Percentiles rank a stretch among this genome's conserved stretches.
Conservation (phyloP, 768 basidiomycete species). For the Psilocybe tampanensis region DNA sequence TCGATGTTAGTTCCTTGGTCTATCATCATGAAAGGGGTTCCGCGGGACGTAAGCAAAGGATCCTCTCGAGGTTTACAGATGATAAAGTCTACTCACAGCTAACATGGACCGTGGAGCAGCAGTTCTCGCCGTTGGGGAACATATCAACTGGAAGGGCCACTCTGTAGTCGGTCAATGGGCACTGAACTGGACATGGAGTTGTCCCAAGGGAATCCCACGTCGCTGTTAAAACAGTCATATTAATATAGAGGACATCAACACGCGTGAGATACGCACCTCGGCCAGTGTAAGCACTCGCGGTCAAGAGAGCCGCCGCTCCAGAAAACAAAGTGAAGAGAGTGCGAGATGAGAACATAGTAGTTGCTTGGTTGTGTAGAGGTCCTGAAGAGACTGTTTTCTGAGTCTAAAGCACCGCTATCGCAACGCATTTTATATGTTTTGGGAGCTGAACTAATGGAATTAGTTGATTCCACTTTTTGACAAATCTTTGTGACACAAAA, state of each 20-base stretch:
- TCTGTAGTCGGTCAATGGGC: slow-evolving; percentile 9
- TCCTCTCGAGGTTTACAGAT: too few relatives aligned
- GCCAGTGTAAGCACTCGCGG: slow-evolving; percentile 11
- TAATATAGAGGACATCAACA: neutral
- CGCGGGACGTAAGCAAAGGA: too few relatives aligned
- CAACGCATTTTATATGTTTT: too few relatives aligned
- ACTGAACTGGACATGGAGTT: slow-evolving; percentile 12
- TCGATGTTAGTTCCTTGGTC: slow-evolving; percentile 13
- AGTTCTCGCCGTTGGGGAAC: slow-evolving; percentile 14
- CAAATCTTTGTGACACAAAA: too few relatives aligned
- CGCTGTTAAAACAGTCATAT: neutral
- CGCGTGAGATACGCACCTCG: neutral
- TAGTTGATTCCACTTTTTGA: too few relatives aligned
- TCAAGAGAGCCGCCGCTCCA: neutral
- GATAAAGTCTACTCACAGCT: slow-evolving; percentile 8
- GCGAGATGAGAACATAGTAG: slow-evolving; percentile 4
- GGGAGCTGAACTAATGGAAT: too few relatives aligned
- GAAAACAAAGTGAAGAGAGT: neutral
- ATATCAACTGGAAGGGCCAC: slow-evolving; percentile 9
- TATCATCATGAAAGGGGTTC: neutral
- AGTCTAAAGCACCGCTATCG: neutral
- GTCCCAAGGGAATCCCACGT: slow-evolving; percentile 12
- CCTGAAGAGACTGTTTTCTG: too few relatives aligned
- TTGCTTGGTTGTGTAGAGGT: neutral
- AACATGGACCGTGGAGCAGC: slow-evolving; percentile 12